These are phyloP conservation scores for Plectosphaerella cucumerina DNA, from an alignment of 2,329 filamentous ascomycete species.

Conservation along the genomic window DNA sequence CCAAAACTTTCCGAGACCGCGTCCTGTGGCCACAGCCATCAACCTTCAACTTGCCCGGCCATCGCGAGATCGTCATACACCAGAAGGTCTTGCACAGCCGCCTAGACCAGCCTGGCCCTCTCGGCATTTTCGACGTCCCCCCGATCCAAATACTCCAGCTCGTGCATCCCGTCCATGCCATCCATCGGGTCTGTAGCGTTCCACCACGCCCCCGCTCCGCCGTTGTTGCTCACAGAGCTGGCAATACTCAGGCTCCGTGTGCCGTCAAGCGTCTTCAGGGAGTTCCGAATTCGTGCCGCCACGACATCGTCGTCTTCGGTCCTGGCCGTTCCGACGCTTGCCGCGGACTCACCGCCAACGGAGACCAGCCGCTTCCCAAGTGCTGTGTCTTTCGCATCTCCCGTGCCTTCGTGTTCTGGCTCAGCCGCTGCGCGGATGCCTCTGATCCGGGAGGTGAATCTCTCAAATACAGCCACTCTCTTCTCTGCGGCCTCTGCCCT, in stretches of 20 bases:
- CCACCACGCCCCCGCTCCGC: slow-evolving; percentile 12
- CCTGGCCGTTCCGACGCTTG: background rate
- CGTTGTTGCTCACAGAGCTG: slow-evolving; percentile 6
- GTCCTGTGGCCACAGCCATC: too few species aligned
- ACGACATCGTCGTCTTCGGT: slow-evolving; percentile 5
- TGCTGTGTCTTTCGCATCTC: slow-evolving; percentile 3
- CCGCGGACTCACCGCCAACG: background rate
- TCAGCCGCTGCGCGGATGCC: slow-evolving; percentile 18
- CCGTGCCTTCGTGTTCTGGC: too few species aligned
- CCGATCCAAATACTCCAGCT: too few species aligned
- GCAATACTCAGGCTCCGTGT: background rate
- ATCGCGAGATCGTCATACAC: slow-evolving; percentile 14
- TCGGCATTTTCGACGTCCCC: slow-evolving; percentile 2
- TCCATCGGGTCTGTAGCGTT: background rate
- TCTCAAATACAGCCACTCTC: slow-evolving; percentile 43
- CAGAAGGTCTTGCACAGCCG: slow-evolving; percentile 24
- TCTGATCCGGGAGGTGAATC: slow-evolving; percentile 30
- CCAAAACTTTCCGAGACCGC: too few species aligned
- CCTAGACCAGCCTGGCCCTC: slow-evolving; percentile 23
- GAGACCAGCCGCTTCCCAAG: background rate
- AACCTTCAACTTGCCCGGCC: background rate
- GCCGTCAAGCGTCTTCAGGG: slow-evolving; percentile 4
- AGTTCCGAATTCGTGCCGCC: slow-evolving; percentile 2
- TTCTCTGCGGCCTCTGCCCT: slow-evolving; percentile 54
- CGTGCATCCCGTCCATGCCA: background rate